Evolutionary conservation across 768 basidiomycete species (phyloP), one percentile per base, ranked within the genome.

Genomic region (Lactarius pseudohatsudake): DNA sequence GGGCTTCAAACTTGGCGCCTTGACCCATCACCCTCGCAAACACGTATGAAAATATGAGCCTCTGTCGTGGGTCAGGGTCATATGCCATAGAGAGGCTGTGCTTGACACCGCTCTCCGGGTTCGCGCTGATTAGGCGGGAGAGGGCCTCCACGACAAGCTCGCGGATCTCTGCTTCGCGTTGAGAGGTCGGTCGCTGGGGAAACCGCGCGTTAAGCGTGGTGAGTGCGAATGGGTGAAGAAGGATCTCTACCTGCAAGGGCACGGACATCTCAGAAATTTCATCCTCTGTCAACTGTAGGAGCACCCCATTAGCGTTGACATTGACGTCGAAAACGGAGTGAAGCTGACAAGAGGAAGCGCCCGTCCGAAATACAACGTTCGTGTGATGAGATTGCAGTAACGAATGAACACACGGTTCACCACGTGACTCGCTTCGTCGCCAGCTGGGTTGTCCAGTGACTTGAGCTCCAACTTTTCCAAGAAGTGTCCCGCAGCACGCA

Each of bases 91-190:
- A 79, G 26, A 96, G 84, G 72, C 90, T 94, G 74, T 96, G 92
- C 75, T 94, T 94, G 73, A 96, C 86, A 6, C 92, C 94, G 71
- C 86, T 89, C 72, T 95, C 92, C 18, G 91, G 87, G 73, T 96
- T 96, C 15, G 92, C 85, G 40, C 83, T 85, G 63, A 96, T 87
- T 7, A 96, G 80, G 67, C 94, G 88, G 0, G 93, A 85, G 8
- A 96, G 82, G 1, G 90, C 92, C 6, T 86, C 83, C 65, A 96
- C 90, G 53, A 92, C 87, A 18, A 92, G 78, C 65, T 92, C 89
- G 16, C 89, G 85, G 47, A 92, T 77, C 64, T 89, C 87, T 0
- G 71, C 70, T 22, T 76, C 75, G 40, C 73, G 65, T 67, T 77
- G 69, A 38, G 67, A 41, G 4, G 56, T 22, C 6, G 57, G 66